Conservation (phyloP, 169 alveolate genomes). For the Fabrea salina region DNA sequence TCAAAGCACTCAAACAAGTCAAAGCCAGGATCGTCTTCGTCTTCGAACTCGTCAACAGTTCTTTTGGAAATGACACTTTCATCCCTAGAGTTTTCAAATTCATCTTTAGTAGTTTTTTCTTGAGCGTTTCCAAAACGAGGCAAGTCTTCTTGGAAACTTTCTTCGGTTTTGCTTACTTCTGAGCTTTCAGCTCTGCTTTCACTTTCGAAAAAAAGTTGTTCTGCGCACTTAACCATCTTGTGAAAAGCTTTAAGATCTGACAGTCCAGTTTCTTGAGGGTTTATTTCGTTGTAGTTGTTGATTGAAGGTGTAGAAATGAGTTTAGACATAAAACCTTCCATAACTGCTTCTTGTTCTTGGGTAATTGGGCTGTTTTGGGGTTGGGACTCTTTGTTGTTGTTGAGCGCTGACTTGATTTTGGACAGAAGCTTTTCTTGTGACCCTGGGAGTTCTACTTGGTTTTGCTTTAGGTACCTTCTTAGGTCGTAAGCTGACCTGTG, state of each 20-base stretch:
- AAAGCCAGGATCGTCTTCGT: conserved; percentile 88
- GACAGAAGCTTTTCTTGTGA: conserved; percentile 2
- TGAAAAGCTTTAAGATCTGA: conserved; percentile 67
- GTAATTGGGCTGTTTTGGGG: background rate
- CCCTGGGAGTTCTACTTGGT: background rate
- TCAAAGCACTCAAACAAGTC: conserved; percentile 77
- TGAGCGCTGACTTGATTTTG: background rate
- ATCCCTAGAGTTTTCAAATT: background rate
- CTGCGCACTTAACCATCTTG: conserved; percentile 78
- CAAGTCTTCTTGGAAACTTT: background rate
- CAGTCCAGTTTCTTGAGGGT: conserved; percentile 63
- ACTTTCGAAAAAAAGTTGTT: conserved; percentile 48
- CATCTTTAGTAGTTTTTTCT: conserved; percentile 36
- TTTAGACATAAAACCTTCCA: conserved; percentile 79
- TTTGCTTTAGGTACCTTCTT: background rate
- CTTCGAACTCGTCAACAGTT: conserved; percentile 67
- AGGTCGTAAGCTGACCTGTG: conserved; percentile 14
- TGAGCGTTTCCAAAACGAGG: background rate
- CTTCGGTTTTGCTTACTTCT: background rate
- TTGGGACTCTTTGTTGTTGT: background rate
- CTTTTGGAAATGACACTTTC: conserved; percentile 44
- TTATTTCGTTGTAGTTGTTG: conserved; percentile 68
- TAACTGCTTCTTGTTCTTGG: conserved; percentile 64
- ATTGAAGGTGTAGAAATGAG: conserved; percentile 67
- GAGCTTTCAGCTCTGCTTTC: conserved; percentile 32